Evolutionary conservation across 2,329 filamentous ascomycete genomes (phyloP).

Genomic region (Pestalotiopsis sp.): DNA sequence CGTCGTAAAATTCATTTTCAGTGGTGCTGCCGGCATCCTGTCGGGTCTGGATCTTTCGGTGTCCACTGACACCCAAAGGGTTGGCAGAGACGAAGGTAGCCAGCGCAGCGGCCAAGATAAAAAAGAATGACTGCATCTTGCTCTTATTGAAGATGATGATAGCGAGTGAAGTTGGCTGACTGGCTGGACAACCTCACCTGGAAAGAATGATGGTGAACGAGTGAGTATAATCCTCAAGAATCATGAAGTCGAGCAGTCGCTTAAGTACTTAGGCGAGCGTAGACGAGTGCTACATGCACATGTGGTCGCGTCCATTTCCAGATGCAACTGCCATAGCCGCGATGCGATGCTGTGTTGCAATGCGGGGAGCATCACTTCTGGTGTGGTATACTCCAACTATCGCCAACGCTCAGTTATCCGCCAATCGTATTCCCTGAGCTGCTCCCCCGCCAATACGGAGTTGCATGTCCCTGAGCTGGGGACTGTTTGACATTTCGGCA

Average conservation of each 20-base stretch:
- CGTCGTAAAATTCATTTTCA: constrained; percentile 36
- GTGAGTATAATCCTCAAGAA: not conserved
- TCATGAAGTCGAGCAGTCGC: not conserved
- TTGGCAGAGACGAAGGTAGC: not conserved
- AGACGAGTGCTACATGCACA: not conserved
- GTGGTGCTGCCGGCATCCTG: not conserved
- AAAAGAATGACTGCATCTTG: constrained; percentile 3
- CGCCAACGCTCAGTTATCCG: not conserved
- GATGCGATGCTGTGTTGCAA: not conserved
- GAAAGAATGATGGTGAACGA: not conserved
- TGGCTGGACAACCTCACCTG: not conserved
- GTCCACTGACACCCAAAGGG: not conserved
- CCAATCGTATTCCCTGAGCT: not conserved
- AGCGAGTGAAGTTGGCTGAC: not conserved
- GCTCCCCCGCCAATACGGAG: not conserved
- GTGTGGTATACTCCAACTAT: not conserved
- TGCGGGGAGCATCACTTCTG: constrained; percentile 1
- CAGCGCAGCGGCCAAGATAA: not conserved
- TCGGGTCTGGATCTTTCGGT: not conserved
- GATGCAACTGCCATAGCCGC: not conserved
- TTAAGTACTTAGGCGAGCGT: not conserved
- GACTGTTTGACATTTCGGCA: constrained; percentile 1
- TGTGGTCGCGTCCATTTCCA: not conserved
- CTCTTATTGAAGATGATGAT: not conserved
- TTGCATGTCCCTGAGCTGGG: not conserved